A percentile compares a stretch with the other conserved stretches of the same genome.
These are phyloP conservation scores for Ambrosia artemisiifolia DNA, from an alignment of 129 eudicot species.

Conservation along the genomic window DNA sequence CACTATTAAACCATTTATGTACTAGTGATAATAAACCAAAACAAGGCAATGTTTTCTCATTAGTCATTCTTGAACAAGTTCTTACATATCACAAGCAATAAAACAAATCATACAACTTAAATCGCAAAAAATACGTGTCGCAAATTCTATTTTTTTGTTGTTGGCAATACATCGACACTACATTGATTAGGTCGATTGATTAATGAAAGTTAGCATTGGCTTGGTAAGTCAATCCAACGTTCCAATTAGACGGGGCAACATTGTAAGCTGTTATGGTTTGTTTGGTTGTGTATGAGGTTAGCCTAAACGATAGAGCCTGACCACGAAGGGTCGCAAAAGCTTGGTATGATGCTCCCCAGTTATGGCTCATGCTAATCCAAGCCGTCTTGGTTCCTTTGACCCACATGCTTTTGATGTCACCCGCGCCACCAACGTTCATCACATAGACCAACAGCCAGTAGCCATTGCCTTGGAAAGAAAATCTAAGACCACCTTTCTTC, in stretches of 20 bases:
- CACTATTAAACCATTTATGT: too few species aligned
- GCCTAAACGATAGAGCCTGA: slow-evolving; percentile 68
- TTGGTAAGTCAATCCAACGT: slow-evolving; percentile 60
- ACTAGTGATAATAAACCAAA: not conserved
- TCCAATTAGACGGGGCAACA: slow-evolving; percentile 84
- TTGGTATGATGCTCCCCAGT: slow-evolving; percentile 95
- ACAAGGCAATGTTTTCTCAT: not conserved
- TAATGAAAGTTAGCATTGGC: slow-evolving; percentile 59
- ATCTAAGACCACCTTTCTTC: slow-evolving; percentile 57
- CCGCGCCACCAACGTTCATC: slow-evolving; percentile 93
- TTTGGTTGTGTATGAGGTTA: slow-evolving; percentile 56
- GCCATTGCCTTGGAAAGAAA: slow-evolving; percentile 65
- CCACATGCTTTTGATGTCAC: slow-evolving; percentile 69
- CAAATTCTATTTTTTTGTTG: not conserved
- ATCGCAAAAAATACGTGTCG: slow-evolving; percentile 3
- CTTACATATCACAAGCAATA: slow-evolving; percentile 9
- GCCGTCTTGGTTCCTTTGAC: slow-evolving; percentile 86
- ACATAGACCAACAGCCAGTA: slow-evolving; percentile 77
- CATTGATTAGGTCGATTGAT: not conserved
- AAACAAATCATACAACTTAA: slow-evolving; percentile 7
- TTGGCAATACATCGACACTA: not conserved
- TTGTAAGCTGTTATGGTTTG: slow-evolving; percentile 65
- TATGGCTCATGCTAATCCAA: slow-evolving; percentile 92
- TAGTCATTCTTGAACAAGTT: slow-evolving; percentile 8
- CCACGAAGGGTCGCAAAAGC: slow-evolving; percentile 67